Base-by-base conservation (phyloP, 345 rosid genomes). In the Ricinus communis region DNA sequence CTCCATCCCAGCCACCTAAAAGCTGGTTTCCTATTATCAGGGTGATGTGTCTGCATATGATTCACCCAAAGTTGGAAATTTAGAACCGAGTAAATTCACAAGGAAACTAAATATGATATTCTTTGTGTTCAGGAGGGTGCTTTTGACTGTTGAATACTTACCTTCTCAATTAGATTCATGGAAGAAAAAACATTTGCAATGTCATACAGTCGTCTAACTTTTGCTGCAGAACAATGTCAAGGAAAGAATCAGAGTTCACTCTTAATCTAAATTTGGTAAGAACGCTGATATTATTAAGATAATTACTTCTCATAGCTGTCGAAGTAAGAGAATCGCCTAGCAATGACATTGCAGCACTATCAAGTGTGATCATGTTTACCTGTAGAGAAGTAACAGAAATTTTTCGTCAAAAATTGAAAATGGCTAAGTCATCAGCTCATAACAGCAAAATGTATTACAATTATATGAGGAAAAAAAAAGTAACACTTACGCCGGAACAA, bases 141-240 rank as follows among this genome's bases (percentile, higher is more conserved):
- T 25, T 65, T n/a, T n/a, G n/a, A n/a, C n/a, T n/a, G n/a, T n/a
- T n/a, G n/a, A 28, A 16, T 5, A 5, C 38, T 46, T 83, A 92
- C 96, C 97, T 92, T 92, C 64, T 92, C 92, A 43, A 92, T 90
- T 68, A 92, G 71, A 61, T 86, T 85, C 81, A 90, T 80, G 6
- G 93, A 90, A 65, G 96, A 82, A 71, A 90, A 85, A 66, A 90
- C 92, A 79, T 92, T 92, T 56, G 92, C 97, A 65, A 92, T 87
- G 81, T 90, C 97, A 71, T 92, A 90, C 21, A 90, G 80, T 65
- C 96, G 86, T 77, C 97, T 84, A 53, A 90, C 84, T 85, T 88
- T 92, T 66, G 92, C 97, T 92, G 90, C 83, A 79, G 28, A 72
- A 57, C 36, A 27, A 73, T 57, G 49, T 71, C 18, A 19, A 64